Percentiles rank a stretch among this genome's conserved stretches.
Evolutionary conservation across 805 yeast species (phyloP).

Genomic region (Candida qinlingensis): DNA sequence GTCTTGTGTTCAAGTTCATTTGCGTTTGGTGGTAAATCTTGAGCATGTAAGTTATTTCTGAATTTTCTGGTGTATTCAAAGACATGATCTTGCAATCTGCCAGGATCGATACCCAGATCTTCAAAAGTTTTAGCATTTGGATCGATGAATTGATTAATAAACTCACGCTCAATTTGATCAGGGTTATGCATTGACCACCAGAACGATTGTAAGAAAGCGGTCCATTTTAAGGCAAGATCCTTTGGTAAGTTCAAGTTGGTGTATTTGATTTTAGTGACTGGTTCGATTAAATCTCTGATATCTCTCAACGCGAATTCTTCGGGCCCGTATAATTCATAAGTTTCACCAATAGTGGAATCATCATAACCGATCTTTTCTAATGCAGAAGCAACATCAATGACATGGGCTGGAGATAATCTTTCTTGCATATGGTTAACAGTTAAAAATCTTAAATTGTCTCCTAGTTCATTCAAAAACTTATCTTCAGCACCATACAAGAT

Average conservation of each 20-base stretch:
- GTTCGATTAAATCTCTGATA: conserved; percentile 65
- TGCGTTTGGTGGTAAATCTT: conserved; percentile 34
- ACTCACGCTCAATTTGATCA: conserved; percentile 71
- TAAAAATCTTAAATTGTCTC: conserved; percentile 51
- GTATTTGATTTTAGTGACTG: conserved; percentile 43
- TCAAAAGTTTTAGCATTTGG: conserved; percentile 55
- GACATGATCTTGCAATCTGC: conserved; percentile 43
- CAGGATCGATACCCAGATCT: conserved; percentile 67
- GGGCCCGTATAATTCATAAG: conserved; percentile 72
- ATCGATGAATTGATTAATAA: conserved; percentile 59
- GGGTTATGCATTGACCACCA: conserved; percentile 50
- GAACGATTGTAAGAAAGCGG: conserved; percentile 33
- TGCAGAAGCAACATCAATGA: conserved; percentile 70
- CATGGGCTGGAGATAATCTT: conserved; percentile 66
- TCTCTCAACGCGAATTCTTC: conserved; percentile 56
- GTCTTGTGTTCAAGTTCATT: not conserved
- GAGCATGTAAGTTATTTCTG: conserved; percentile 28
- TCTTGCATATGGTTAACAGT: conserved; percentile 63
- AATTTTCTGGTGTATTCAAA: conserved; percentile 38
- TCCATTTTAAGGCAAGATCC: conserved; percentile 29
- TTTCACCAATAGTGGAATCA: conserved; percentile 72
- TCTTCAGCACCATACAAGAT: conserved; percentile 77
- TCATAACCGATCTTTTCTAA: conserved; percentile 75
- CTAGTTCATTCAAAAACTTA: conserved; percentile 57
- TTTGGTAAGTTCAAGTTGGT: conserved; percentile 35